phyloP scores from a whole-genome alignment of 768 basidiomycete species.

The Suillus sp. region DNA sequence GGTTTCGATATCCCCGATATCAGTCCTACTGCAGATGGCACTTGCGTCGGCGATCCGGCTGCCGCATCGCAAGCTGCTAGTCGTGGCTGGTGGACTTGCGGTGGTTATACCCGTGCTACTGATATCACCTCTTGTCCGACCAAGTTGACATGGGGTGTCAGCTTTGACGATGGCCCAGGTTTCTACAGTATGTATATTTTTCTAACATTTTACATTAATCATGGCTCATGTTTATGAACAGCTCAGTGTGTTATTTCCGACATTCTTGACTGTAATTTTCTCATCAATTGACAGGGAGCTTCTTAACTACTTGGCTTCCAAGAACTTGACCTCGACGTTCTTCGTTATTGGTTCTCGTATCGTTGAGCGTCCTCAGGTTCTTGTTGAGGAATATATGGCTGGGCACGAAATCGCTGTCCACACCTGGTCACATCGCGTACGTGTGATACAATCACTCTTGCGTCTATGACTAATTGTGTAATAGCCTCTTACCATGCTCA shows the following conservation, averaged over 20 bases:
- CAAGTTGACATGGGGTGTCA: constrained; percentile 77
- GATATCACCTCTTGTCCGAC: constrained; percentile 71
- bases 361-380: constrained; percentile 71
- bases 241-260: constrained; percentile 46
- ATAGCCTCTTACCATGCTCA: constrained; percentile 66
- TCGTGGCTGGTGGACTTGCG: constrained; percentile 92
- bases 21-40: constrained; percentile 64
- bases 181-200: constrained; percentile 63
- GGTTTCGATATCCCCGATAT: constrained; percentile 69
- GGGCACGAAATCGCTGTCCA: constrained; percentile 85
- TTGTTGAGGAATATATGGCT: constrained; percentile 78
- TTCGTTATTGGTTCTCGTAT: constrained; percentile 89
- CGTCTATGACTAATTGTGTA: constrained; percentile 24
- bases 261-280: background rate
- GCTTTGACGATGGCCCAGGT: constrained; percentile 88
- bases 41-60: constrained; percentile 60
- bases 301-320: constrained; percentile 66
- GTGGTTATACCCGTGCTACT: constrained; percentile 58
- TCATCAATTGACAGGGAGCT: constrained; percentile 48
- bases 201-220: background rate
- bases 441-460: constrained; percentile 19
- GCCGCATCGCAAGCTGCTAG: constrained; percentile 57
- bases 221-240: constrained; percentile 28
- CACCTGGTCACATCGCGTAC: constrained; percentile 85
- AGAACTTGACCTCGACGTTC: constrained; percentile 79